Percentiles rank a stretch among this genome's conserved stretches.
Conservation (phyloP, 148 eudicot species). For the Tetragonia tetragonoides region DNA sequence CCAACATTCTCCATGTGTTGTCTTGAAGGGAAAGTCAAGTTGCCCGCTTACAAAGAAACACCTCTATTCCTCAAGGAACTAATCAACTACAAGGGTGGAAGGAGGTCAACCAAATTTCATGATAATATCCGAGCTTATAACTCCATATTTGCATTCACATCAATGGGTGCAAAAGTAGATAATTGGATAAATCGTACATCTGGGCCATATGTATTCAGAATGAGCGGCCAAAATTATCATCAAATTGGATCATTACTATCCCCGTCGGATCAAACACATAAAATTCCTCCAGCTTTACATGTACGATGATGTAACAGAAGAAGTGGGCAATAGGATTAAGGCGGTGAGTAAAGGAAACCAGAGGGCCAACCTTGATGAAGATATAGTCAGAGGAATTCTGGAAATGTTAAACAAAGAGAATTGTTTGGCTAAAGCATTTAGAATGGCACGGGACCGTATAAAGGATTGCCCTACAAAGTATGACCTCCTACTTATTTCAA, state of each 20-base stretch:
- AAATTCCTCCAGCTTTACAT: conserved; percentile 11
- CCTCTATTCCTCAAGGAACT: background rate
- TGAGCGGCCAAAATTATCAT: conserved; percentile 10
- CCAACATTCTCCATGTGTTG: background rate
- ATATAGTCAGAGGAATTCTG: background rate
- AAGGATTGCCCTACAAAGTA: background rate
- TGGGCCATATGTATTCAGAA: conserved; percentile 3
- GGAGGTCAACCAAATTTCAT: background rate
- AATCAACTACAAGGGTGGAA: conserved; percentile 1
- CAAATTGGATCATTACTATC: background rate
- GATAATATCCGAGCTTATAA: conserved; percentile 1
- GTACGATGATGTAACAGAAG: background rate
- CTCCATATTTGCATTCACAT: conserved; percentile 2
- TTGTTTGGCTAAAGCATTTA: background rate
- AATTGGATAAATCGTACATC: background rate
- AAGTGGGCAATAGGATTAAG: background rate
- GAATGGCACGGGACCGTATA: conserved; percentile 12
- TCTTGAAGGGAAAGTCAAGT: background rate
- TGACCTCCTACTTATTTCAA: background rate
- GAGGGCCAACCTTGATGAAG: background rate
- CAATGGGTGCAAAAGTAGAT: conserved; percentile 10
- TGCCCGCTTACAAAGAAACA: background rate
- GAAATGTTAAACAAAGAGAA: background rate
- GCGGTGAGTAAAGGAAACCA: background rate
- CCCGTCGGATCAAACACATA: background rate